Conservation (phyloP, 139 green algal genomes). For the Coelastrella sp. region DNA sequence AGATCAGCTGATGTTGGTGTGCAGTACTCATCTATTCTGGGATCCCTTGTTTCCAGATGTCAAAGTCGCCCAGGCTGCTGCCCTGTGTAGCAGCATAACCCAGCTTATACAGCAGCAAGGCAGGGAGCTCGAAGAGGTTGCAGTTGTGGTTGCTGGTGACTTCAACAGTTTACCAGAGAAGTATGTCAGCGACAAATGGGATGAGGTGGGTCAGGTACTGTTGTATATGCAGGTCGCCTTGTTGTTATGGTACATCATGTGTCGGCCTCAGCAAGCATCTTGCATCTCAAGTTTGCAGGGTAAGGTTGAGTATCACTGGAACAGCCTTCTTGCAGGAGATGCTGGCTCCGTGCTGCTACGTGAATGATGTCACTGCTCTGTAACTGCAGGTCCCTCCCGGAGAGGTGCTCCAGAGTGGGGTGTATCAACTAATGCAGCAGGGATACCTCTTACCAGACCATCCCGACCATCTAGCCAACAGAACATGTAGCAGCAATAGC, state of each 20-base stretch:
- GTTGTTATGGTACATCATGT: no score
- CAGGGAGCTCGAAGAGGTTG: not conserved
- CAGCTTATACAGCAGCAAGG: not conserved
- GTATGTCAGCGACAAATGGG: slow-evolving; percentile 25
- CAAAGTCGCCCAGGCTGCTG: slow-evolving; percentile 39
- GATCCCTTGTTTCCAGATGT: not conserved
- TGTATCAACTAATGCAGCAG: slow-evolving; percentile 56
- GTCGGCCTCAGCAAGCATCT: no score
- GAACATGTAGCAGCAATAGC: not conserved
- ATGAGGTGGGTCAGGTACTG: slow-evolving; percentile 14
- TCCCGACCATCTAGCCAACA: slow-evolving; percentile 21
- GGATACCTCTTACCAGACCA: slow-evolving; percentile 45
- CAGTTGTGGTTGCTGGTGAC: slow-evolving; percentile 59
- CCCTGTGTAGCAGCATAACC: slow-evolving; percentile 48
- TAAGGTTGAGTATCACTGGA: no score
- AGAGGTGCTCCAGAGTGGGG: slow-evolving; percentile 32
- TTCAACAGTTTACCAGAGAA: slow-evolving; percentile 57
- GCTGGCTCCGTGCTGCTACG: not conserved
- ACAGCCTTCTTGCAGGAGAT: no score
- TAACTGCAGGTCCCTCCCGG: slow-evolving; percentile 16
- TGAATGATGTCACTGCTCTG: not conserved
- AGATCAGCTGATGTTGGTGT: slow-evolving; percentile 46
- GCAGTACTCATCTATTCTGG: slow-evolving; percentile 71
- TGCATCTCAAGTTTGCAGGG: no score
- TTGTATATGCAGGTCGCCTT: no score